Evolutionary conservation across 1,284 basidiomycete species (phyloP).

Genomic region (Retiboletus fuscus): DNA sequence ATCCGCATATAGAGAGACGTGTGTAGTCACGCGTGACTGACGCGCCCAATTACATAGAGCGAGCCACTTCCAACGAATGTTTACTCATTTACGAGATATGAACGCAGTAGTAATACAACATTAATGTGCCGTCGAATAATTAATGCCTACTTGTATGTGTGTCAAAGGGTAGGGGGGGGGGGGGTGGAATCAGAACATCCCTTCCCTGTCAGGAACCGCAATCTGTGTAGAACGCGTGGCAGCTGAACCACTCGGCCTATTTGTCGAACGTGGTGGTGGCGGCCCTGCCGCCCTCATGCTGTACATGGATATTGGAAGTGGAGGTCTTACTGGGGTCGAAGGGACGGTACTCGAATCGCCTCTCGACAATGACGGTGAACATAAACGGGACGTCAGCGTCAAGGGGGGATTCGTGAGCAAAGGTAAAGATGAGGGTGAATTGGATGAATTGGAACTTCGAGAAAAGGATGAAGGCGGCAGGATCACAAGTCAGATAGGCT

Average conservation of each 20-base stretch:
- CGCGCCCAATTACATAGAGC: slow-evolving; percentile 20
- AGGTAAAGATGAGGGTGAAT: slow-evolving; percentile 42
- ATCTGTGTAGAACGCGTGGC: slow-evolving; percentile 58
- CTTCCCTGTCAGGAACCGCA: slow-evolving; percentile 62
- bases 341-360: slow-evolving; percentile 31
- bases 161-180: too few species aligned
- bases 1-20: slow-evolving; percentile 21
- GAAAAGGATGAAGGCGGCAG: slow-evolving; percentile 44
- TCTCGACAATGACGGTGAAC: slow-evolving; percentile 36
- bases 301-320: slow-evolving; percentile 46
- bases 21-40: slow-evolving; percentile 42
- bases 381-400: slow-evolving; percentile 31
- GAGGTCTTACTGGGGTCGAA: slow-evolving; percentile 43
- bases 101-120: too few species aligned
- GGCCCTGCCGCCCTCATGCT: slow-evolving; percentile 54
- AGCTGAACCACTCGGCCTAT: slow-evolving; percentile 66
- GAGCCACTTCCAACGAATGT: background rate
- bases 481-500: slow-evolving; percentile 41
- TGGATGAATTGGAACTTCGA: slow-evolving; percentile 42
- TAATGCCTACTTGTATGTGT: background rate
- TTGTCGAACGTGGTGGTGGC: slow-evolving; percentile 68
- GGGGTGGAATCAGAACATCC: slow-evolving; percentile 60
- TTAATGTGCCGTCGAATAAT: background rate
- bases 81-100: too few species aligned
- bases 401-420: slow-evolving; percentile 37